These are phyloP conservation scores for Crithidia bombi DNA, from an alignment of 208 protist genomes.

Conservation along the genomic window DNA sequence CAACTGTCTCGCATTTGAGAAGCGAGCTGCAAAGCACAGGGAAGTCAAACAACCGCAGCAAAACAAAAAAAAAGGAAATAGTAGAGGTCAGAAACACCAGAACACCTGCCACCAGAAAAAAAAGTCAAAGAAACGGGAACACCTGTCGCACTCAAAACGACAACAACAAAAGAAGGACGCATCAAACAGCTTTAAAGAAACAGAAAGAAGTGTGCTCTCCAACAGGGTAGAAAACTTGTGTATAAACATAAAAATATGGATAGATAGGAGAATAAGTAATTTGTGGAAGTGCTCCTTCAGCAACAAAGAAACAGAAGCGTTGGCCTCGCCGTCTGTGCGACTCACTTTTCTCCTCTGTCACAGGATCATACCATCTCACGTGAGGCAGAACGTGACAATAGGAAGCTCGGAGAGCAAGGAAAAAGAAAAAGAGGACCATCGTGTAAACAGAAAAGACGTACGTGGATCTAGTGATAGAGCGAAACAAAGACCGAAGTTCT, in stretches of 20 bases:
- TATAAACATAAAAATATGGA: too few relatives aligned
- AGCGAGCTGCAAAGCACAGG: not conserved
- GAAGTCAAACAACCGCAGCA: not conserved
- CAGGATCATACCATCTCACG: too few relatives aligned
- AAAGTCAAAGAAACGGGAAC: too few relatives aligned
- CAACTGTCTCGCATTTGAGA: not conserved
- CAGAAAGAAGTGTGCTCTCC: not conserved
- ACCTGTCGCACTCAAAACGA: too few relatives aligned
- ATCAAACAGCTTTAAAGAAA: too few relatives aligned
- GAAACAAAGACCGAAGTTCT: too few relatives aligned
- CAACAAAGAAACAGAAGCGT: not conserved
- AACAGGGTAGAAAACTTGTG: not conserved
- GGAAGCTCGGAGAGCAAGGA: not conserved
- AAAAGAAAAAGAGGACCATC: not conserved
- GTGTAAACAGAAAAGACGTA: not conserved
- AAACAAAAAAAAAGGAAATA: not conserved
- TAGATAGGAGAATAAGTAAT: too few relatives aligned
- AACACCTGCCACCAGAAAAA: not conserved
- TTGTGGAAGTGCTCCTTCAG: not conserved
- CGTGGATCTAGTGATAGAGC: too few relatives aligned
- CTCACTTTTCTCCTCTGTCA: not conserved
- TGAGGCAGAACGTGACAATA: not conserved
- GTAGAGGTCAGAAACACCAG: not conserved
- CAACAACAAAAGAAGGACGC: too few relatives aligned
- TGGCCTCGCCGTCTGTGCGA: not conserved